Evolutionary conservation across 306 rosid genomes (phyloP).

Genomic region (Dryas drummondii): DNA sequence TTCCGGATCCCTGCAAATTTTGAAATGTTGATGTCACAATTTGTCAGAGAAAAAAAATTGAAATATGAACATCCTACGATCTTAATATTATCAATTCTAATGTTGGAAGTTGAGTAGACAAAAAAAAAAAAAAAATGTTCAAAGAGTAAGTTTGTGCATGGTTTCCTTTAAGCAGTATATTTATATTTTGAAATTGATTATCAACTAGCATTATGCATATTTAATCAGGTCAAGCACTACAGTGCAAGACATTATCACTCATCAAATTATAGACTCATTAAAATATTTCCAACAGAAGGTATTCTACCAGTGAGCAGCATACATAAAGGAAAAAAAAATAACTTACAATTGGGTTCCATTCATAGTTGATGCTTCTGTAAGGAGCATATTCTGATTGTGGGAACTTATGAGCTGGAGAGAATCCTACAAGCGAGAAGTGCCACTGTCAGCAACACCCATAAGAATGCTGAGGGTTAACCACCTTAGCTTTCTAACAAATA

Average conservation of each 20-base stretch:
- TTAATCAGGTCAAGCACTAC: background rate
- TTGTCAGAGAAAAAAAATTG: conserved; percentile 12
- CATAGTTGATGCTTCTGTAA: conserved; percentile 53
- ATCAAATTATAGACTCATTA: conserved; percentile 13
- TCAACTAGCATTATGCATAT: background rate
- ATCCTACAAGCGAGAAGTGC: conserved; percentile 49
- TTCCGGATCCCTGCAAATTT: conserved; percentile 76
- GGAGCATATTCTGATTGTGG: conserved; percentile 81
- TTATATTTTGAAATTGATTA: background rate
- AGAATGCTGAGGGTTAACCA: conserved; percentile 2
- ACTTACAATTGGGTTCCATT: conserved; percentile 87
- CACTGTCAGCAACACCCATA: conserved; percentile 29
- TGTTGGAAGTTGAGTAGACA: background rate
- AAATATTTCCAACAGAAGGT: conserved; percentile 20
- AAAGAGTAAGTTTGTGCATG: background rate
- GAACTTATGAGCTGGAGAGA: conserved; percentile 81
- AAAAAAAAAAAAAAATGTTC: background rate
- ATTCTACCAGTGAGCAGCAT: conserved; percentile 15
- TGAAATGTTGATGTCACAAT: conserved; percentile 17
- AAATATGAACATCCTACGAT: background rate
- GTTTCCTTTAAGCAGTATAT: background rate
- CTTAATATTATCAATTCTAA: background rate
- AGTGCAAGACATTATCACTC: conserved; percentile 4
- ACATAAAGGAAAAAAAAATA: conserved; percentile 20
- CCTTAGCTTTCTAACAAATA: background rate